Conservation (phyloP, 805 yeast species). For the Saccharomycopsis schoenii region DNA sequence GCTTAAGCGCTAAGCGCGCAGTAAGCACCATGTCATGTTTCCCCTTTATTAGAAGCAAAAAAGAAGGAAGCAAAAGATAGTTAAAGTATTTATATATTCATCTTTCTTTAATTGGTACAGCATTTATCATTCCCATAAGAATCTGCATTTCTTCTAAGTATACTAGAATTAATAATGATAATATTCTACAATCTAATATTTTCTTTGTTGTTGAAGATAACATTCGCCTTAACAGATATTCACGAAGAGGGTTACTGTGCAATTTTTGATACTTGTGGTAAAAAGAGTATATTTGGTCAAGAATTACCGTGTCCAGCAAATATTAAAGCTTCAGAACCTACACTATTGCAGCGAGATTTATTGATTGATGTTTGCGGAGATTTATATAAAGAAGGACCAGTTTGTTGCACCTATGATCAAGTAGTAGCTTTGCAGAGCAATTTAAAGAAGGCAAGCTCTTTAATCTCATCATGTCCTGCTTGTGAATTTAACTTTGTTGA, state of each 20-base stretch:
- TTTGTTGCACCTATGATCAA: slow-evolving; percentile 70
- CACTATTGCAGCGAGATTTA: slow-evolving; percentile 29
- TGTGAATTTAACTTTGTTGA: slow-evolving; percentile 78
- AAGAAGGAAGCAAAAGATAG: background rate
- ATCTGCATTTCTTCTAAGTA: too few relatives aligned
- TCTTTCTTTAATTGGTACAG: too few relatives aligned
- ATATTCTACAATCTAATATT: background rate
- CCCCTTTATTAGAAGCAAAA: background rate
- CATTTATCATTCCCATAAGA: too few relatives aligned
- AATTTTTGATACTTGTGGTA: slow-evolving; percentile 64
- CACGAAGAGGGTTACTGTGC: slow-evolving; percentile 42
- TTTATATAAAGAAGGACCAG: slow-evolving; percentile 40
- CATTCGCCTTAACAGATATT: slow-evolving; percentile 15
- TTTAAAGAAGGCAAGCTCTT: slow-evolving; percentile 63
- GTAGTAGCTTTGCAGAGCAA: slow-evolving; percentile 44
- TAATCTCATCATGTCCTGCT: slow-evolving; percentile 90
- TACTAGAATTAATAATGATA: background rate
- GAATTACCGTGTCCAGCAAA: slow-evolving; percentile 70
- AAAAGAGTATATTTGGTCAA: slow-evolving; percentile 65
- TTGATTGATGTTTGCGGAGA: slow-evolving; percentile 63
- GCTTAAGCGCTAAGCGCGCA: background rate
- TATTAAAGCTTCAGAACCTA: slow-evolving; percentile 32
- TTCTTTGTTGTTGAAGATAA: background rate
- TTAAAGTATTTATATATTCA: too few relatives aligned
- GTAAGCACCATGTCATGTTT: background rate